phyloP scores from a whole-genome alignment of 805 yeast species.

The Myxozyma sirexii region DNA sequence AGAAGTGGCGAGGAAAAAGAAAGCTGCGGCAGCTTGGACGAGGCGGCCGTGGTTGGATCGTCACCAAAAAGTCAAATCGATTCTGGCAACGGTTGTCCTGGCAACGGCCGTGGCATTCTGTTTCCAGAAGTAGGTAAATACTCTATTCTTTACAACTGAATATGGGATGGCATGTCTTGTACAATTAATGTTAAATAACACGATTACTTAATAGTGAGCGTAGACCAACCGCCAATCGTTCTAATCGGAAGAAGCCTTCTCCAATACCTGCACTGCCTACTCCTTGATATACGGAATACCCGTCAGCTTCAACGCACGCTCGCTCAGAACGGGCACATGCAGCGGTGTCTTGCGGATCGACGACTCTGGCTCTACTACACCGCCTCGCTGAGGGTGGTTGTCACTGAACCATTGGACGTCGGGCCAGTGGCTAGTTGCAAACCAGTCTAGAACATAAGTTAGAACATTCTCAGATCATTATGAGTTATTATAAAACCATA shows the following conservation, averaged over 20 bases:
- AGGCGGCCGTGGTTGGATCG: not conserved
- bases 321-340: constrained; percentile 12
- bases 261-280: not conserved
- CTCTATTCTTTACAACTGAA: no score
- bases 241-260: no score
- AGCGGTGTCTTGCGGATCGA: constrained; percentile 11
- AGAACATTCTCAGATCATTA: not conserved
- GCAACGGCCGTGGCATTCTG: not conserved
- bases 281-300: constrained; percentile 25
- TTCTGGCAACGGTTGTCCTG: not conserved
- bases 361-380: constrained; percentile 3
- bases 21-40: not conserved
- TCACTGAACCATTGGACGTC: constrained; percentile 7
- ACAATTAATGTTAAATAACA: no score
- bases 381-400: constrained; percentile 8
- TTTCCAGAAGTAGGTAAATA: not conserved
- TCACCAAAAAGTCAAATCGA: not conserved
- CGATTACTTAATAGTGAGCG: no score
- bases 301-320: constrained; percentile 18
- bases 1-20: not conserved
- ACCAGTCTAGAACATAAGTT: not conserved
- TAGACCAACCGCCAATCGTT: no score
- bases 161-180: no score
- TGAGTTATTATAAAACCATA: not conserved
- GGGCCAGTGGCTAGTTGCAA: constrained; percentile 23